These are phyloP conservation scores for Aspergillus ustus DNA, from an alignment of 2,329 filamentous ascomycete species.

Conservation along the genomic window DNA sequence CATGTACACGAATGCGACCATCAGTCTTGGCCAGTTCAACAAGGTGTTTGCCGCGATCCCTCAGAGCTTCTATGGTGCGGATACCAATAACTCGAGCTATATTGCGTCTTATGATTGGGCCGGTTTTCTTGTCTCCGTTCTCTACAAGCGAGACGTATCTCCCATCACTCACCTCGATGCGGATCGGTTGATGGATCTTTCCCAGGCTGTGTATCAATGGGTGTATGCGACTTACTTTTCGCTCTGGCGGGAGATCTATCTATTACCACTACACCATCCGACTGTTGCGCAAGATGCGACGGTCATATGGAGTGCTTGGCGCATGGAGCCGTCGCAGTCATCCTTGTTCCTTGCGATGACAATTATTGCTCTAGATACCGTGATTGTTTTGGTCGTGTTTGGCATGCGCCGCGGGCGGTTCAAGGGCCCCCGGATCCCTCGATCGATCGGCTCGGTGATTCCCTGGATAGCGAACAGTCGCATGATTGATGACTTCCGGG, in stretches of 20 bases:
- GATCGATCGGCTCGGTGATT: slow-evolving; percentile 39
- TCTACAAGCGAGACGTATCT: slow-evolving; percentile 34
- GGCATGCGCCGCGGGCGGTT: slow-evolving; percentile 39
- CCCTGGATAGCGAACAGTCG: slow-evolving; percentile 41
- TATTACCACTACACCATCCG: slow-evolving; percentile 29
- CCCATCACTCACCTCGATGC: slow-evolving; percentile 32
- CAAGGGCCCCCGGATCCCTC: slow-evolving; percentile 38
- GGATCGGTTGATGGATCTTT: slow-evolving; percentile 28
- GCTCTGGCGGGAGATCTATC: slow-evolving; percentile 39
- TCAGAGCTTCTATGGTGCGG: slow-evolving; percentile 36
- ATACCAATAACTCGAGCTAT: slow-evolving; percentile 29
- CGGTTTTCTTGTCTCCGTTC: slow-evolving; percentile 38
- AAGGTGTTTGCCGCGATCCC: slow-evolving; percentile 42
- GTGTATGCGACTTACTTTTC: slow-evolving; percentile 43
- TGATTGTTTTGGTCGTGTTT: slow-evolving; percentile 39
- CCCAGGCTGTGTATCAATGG: slow-evolving; percentile 39
- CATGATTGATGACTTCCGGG: slow-evolving; percentile 37
- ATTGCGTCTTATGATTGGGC: slow-evolving; percentile 42
- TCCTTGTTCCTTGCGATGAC: slow-evolving; percentile 34
- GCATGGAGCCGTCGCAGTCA: slow-evolving; percentile 36
- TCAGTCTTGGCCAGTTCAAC: slow-evolving; percentile 42
- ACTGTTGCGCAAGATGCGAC: slow-evolving; percentile 31
- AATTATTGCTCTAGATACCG: slow-evolving; percentile 37
- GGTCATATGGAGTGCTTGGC: slow-evolving; percentile 36
- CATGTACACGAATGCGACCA: slow-evolving; percentile 40